Base-by-base conservation (phyloP, 345 rosid genomes). In the Ailanthus altissimus region DNA sequence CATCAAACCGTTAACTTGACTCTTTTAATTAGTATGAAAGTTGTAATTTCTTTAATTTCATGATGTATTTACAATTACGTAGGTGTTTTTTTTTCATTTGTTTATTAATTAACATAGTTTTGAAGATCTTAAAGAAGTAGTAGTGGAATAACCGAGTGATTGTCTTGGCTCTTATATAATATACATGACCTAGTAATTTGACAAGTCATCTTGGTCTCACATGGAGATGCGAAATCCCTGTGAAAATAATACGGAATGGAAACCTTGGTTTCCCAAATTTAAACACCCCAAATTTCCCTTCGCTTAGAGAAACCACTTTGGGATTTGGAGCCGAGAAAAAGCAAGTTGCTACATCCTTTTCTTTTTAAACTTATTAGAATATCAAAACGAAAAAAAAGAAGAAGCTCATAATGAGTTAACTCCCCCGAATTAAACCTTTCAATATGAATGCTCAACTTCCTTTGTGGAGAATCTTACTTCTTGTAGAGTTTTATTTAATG, bases 261-360 rank as follows among this genome's bases (percentile, higher is more conserved):
- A 57, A 57, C 54, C 18, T 70, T 42, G 81, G 73, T 60, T 43
- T 36, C 67, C 63, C 65, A 53, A 70, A 75, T 43, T 25, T 28
- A 47, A 28, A 20, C 38, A 12, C 68, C 20, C 59, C 46, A 8
- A 32, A 8, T 23, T 57, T 57, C 8, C 71, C 56, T 56, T 61
- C 74, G 78, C 72, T 67, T 79, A 20, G 11, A 61, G 71, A 77
- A 77, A 73, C 72, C 78, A 18, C 59, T 32, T 32, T 32, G 38
- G 38, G 38, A 32, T 32, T 32, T 32, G 38, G 38, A 32, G 38
- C 38, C 38, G 38, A 32, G 38, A 32, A 32, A 32, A 32, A 32
- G 3, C 2, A 32, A 32, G 38, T 32, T 32, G 38, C 38, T 32
- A 32, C 38, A 32, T 1, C 38, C 38, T 32, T 32, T 3, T 32